Conservation (phyloP, 2,329 filamentous ascomycete genomes). For the Ophiostoma piceae region DNA sequence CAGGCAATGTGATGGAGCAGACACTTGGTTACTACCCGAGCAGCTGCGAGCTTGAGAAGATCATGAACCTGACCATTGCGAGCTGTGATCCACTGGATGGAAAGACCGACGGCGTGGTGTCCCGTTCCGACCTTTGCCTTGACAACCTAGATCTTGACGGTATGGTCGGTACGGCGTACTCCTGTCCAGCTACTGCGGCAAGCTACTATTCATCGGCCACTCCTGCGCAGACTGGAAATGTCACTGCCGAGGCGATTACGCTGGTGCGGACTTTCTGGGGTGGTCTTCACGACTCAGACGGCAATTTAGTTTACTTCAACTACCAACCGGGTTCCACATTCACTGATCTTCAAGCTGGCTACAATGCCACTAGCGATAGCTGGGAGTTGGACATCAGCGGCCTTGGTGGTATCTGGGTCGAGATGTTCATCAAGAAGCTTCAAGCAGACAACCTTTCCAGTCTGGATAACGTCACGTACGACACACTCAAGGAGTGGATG, state of each 20-base stretch:
- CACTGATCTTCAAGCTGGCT: not conserved
- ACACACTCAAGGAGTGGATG: not conserved
- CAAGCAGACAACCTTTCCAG: not conserved
- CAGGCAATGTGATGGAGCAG: constrained; percentile 1
- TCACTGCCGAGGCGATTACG: not conserved
- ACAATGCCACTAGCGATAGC: not conserved
- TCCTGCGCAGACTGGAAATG: not conserved
- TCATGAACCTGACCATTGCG: not conserved
- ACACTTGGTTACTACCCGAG: not conserved
- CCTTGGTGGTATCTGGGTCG: not conserved
- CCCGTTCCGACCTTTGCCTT: not conserved
- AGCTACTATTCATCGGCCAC: not conserved
- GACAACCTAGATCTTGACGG: not conserved
- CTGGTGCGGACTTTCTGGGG: not conserved
- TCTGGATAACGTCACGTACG: not conserved
- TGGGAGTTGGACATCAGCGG: not conserved
- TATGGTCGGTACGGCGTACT: not conserved
- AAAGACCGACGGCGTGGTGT: not conserved
- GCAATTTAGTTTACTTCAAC: not conserved
- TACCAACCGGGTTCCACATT: not conserved
- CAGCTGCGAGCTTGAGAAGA: not conserved
- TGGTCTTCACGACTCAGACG: not conserved
- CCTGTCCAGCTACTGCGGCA: not conserved
- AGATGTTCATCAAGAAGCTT: not conserved
- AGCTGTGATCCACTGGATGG: not conserved